Conservation (phyloP, 163 green algal species). For the Chloromonas sp. region DNA sequence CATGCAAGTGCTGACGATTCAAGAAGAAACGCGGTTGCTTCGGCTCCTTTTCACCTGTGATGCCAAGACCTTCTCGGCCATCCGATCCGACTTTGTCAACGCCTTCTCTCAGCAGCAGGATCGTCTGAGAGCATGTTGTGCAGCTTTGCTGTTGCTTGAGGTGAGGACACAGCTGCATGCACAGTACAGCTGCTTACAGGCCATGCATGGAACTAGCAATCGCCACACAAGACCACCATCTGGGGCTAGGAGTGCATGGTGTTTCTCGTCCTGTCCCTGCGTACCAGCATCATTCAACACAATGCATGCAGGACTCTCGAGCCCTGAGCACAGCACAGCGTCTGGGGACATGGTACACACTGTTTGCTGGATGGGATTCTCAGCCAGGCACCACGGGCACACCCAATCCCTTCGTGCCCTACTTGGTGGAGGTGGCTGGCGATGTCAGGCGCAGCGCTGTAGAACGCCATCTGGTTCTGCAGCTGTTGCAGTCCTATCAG, state of each 20-base stretch:
- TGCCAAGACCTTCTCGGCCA: neutral
- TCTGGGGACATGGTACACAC: slow-evolving; percentile 23
- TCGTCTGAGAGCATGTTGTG: slow-evolving; percentile 18
- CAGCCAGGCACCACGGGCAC: neutral
- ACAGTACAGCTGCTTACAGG: too few relatives aligned
- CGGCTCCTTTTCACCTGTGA: neutral
- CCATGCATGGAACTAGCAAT: too few relatives aligned
- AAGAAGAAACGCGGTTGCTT: neutral
- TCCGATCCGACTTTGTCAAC: slow-evolving; percentile 1
- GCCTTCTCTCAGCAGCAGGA: slow-evolving; percentile 13
- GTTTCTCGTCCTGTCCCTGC: too few relatives aligned
- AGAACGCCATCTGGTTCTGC: slow-evolving; percentile 21
- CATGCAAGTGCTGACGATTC: neutral
- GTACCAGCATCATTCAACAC: too few relatives aligned
- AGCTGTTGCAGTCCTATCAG: slow-evolving; percentile 17
- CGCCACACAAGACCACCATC: too few relatives aligned
- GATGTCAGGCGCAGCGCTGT: neutral
- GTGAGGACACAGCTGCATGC: neutral
- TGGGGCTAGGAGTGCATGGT: too few relatives aligned
- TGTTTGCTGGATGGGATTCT: slow-evolving; percentile 8
- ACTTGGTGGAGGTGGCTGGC: slow-evolving; percentile 5
- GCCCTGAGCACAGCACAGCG: slow-evolving; percentile 21
- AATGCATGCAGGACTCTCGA: slow-evolving; percentile 18
- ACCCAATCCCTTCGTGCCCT: slow-evolving; percentile 18
- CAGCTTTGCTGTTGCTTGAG: slow-evolving; percentile 24